Percentiles rank a stretch among this genome's conserved stretches.
Conservation (phyloP, 2,329 filamentous ascomycete genomes). For the Pseudogymnoascus sp. region DNA sequence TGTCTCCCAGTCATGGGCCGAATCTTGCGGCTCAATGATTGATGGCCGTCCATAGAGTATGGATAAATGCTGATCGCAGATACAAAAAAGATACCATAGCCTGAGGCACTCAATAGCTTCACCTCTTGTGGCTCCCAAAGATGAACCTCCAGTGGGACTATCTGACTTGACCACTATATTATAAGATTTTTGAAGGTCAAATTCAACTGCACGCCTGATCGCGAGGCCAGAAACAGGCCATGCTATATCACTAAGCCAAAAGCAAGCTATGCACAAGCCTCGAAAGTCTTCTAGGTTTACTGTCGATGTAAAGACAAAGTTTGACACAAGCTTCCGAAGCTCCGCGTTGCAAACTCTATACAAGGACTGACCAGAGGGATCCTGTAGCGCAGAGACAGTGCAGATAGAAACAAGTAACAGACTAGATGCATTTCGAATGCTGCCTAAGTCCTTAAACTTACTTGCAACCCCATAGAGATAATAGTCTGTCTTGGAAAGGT, state of each 20-base stretch:
- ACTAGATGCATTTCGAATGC: conserved; percentile 45
- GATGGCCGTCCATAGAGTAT: conserved; percentile 54
- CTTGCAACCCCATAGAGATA: conserved; percentile 42
- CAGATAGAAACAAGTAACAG: conserved; percentile 47
- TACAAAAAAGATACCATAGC: conserved; percentile 54
- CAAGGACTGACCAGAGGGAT: conserved; percentile 42
- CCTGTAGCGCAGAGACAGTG: conserved; percentile 50
- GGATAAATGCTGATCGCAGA: conserved; percentile 56
- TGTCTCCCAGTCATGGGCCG: conserved; percentile 47
- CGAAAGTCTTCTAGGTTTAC: conserved; percentile 43
- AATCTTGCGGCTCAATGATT: conserved; percentile 48
- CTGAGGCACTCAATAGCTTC: conserved; percentile 45
- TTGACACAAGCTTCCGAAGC: conserved; percentile 42
- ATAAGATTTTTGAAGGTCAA: conserved; percentile 45
- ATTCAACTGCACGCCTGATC: conserved; percentile 37
- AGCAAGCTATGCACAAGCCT: conserved; percentile 45
- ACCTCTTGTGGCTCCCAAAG: conserved; percentile 31
- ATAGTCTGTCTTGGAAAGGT: conserved; percentile 37
- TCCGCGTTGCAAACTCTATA: conserved; percentile 44
- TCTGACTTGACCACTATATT: background rate
- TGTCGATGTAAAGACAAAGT: conserved; percentile 43
- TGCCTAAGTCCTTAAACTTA: conserved; percentile 37
- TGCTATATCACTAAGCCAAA: conserved; percentile 46
- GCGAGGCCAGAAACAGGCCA: conserved; percentile 37
- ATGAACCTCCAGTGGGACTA: conserved; percentile 34